Evolutionary conservation across 495 filamentous ascomycete species (phyloP).

Genomic region (Stereocaulon alpinum): DNA sequence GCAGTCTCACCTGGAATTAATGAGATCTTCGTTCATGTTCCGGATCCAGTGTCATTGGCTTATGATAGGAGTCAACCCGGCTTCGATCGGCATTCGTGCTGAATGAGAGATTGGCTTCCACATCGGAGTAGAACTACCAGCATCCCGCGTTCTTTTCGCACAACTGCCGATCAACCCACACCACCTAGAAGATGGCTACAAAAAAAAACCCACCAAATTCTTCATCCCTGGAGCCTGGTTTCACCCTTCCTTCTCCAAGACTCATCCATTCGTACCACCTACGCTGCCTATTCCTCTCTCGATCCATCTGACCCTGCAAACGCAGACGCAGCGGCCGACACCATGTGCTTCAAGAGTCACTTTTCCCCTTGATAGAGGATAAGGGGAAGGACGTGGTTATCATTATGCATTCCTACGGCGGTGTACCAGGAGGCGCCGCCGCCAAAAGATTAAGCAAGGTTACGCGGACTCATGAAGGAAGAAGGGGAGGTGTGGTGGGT

Average conservation of each 20-base stretch:
- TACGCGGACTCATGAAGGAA: conserved; percentile 26
- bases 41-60: too few species aligned
- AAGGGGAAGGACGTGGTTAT: conserved; percentile 38
- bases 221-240: conserved; percentile 42
- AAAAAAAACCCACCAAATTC: conserved; percentile 33
- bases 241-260: conserved; percentile 27
- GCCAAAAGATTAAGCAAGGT: conserved; percentile 36
- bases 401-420: conserved; percentile 42
- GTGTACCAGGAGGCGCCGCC: conserved; percentile 38
- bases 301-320: conserved; percentile 32
- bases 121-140: neutral
- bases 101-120: too few species aligned
- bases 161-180: neutral
- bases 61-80: too few species aligned
- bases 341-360: conserved; percentile 23
- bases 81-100: too few species aligned
- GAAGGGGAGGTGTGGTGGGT: conserved; percentile 35
- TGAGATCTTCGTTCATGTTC: too few species aligned
- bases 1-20: too few species aligned
- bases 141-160: neutral
- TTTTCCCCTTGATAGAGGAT: conserved; percentile 24
- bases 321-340: conserved; percentile 29
- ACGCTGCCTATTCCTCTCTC: conserved; percentile 35
- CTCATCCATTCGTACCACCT: conserved; percentile 28
- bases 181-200: neutral